Evolutionary conservation across 148 eudicot species (phyloP), one percentile per base, ranked within the genome.

Genomic region (Limonium bicolor): DNA sequence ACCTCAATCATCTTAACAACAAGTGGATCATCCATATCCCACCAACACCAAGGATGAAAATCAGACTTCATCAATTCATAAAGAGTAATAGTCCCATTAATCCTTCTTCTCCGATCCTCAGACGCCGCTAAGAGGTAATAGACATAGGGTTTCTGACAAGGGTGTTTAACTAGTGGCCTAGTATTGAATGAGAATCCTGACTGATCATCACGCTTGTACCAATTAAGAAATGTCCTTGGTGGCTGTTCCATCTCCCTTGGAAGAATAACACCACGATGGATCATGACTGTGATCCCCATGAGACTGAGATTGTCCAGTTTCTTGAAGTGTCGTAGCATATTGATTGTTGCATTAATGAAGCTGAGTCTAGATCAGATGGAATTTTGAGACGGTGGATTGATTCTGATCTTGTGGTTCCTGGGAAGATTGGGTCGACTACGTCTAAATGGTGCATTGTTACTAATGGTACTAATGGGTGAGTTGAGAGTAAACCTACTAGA

Each of bases 271-370:
- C 76, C 78, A 2, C 62, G 67, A 3, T 46, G 37, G 3, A 80
- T 61, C 11, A 72, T 79, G 27, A 67, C 66, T 0, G 72, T 48
- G 39, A 80, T n/a, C 88, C 88, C 88, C 88, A 80, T 0, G 88
- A 76, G 7, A 80, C 74, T 0, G 83, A 76, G 0, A 80, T 16
- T n/a, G 88, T 76, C 83, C 80, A 72, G 22, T 65, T 59, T 8
- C 54, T 22, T 7, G 40, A 28, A 5, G 4, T 20, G 58, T 76
- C 72, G 20, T 76, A 76, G 61, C 88, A 80, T 5, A 78, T 73
- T 12, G 85, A 73, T n/a, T 67, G 85, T 41, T 78, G 85, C 65
- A 70, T 49, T 11, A 80, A 56, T 0, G 44, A 50, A 0, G 76
- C 65, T 0, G 83, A 67, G 56, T 80, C 88, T 3, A 76, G 55